Conservation (phyloP, 805 yeast genomes). For the Teunomyces kruisii region DNA sequence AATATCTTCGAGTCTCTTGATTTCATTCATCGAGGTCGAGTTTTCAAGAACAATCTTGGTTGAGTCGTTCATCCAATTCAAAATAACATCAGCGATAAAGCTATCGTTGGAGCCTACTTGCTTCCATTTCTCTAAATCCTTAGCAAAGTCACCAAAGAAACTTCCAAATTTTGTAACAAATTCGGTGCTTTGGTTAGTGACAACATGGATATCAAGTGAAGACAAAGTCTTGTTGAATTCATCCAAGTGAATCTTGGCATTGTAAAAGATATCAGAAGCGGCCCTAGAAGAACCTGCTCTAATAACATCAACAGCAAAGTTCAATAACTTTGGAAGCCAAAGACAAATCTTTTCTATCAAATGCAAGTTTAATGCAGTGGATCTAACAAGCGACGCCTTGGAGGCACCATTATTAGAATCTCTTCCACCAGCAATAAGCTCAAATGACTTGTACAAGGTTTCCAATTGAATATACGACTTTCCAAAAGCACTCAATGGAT, state of each 20-base stretch:
- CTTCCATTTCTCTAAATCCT: constrained; percentile 36
- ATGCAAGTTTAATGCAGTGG: constrained; percentile 17
- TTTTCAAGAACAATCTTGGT: constrained; percentile 6
- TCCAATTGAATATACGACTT: constrained; percentile 12
- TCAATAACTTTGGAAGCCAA: constrained; percentile 39
- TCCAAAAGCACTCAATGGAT: constrained; percentile 41
- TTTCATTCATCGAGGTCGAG: constrained; percentile 5
- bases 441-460: constrained; percentile 13
- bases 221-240: constrained; percentile 13
- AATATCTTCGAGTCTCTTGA: constrained; percentile 28
- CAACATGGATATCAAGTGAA: constrained; percentile 20
- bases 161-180: constrained; percentile 18
- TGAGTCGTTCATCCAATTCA: constrained; percentile 42
- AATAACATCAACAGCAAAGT: constrained; percentile 26
- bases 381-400: constrained; percentile 16
- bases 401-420: constrained; percentile 11
- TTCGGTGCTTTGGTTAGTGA: constrained; percentile 14
- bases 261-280: constrained; percentile 13
- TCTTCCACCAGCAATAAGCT: constrained; percentile 11
- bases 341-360: constrained; percentile 13
- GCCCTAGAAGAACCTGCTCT: constrained; percentile 10
- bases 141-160: constrained; percentile 23
- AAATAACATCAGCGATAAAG: constrained; percentile 50
- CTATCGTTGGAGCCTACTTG: constrained; percentile 23
- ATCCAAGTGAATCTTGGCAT: constrained; percentile 14